Base-by-base conservation (phyloP, 148 eudicot species). In the Camellia lanceoleosa region DNA sequence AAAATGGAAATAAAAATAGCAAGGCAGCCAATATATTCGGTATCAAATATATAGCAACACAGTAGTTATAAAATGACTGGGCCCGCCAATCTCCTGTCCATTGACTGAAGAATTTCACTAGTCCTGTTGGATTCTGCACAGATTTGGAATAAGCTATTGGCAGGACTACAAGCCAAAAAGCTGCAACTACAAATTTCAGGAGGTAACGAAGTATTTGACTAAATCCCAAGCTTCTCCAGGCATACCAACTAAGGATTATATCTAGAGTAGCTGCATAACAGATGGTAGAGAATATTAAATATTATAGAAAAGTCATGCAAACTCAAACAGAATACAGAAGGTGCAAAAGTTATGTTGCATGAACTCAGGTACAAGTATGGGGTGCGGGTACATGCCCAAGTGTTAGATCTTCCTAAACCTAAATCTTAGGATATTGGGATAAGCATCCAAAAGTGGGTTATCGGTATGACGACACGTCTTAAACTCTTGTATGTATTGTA, bases 211-310 rank as follows among this genome's bases (percentile, higher is more conserved):
- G 84, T 79, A 94, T 91, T 83, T 96, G 99, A 47, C 89, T 81
- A 85, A 80, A 85, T 85, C 87, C 91, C 90, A 96, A 82, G 91
- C 97, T 94, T 84, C 97, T 92, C 99, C 97, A 94, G 54, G 99
- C 99, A 89, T 85, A 85, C 89, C 87, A 87, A 82, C 97, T 96
- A 75, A 96, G 97, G 75, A 91, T 78, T 68, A 96, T 92, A 87
- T 96, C 99, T 80, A 96, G 78, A 52, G 90, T 68, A 74, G 98
- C 99, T 96, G 97, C 84, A 79, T 51, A 88, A 82, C 43, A 80
- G 43, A 73, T 20, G 71, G 51, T 19, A 77, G 7, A 56, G 52
- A 62, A 46, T 12, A 47, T 20, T 1, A 68, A 61, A 68, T 61
- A 6, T 20, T 38, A 38, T 23, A 43, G 77, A 66, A 74, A 20